A percentile compares a stretch with the other conserved stretches of the same genome.
phyloP scores from a whole-genome alignment of 106 monocot genomes.

The Allium sativum region DNA sequence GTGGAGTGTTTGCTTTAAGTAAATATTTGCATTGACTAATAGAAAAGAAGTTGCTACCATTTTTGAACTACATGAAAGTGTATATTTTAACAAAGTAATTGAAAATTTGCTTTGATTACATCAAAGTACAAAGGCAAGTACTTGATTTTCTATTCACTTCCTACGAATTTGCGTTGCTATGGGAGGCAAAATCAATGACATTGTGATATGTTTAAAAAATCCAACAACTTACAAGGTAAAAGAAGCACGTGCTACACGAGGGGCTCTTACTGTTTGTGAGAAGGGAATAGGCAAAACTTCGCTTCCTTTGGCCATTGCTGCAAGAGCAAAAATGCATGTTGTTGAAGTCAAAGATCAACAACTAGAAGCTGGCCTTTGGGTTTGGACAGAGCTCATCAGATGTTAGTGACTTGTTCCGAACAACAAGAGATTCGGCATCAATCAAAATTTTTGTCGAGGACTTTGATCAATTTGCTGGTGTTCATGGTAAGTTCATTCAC shows the following conservation, averaged over 20 bases:
- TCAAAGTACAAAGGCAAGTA: too few species aligned
- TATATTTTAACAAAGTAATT: too few species aligned
- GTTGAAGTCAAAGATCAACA: conserved; percentile 75
- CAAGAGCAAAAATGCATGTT: conserved; percentile 75
- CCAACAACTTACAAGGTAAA: conserved; percentile 68
- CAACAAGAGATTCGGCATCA: conserved; percentile 85
- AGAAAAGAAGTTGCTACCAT: too few species aligned
- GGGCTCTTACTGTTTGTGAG: conserved; percentile 87
- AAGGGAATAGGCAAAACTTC: conserved; percentile 87
- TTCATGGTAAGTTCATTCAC: conserved; percentile 75
- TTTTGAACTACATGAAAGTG: too few species aligned
- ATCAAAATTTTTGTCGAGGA: conserved; percentile 89
- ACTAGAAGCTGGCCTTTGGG: conserved; percentile 79
- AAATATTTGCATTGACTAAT: too few species aligned
- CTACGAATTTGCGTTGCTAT: too few species aligned
- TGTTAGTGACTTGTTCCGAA: conserved; percentile 82
- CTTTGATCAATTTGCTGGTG: conserved; percentile 88
- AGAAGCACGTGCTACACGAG: conserved; percentile 78
- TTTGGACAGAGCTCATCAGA: conserved; percentile 93
- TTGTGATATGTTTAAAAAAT: conserved; percentile 74
- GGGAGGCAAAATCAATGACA: conserved; percentile 84
- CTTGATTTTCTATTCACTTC: too few species aligned
- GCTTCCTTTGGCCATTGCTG: conserved; percentile 83
- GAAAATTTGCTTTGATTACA: too few species aligned
- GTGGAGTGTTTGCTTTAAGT: too few species aligned